Evolutionary conservation across 2,329 filamentous ascomycete genomes (phyloP), one percentile per base, ranked within the genome.

Genomic region (Scedosporium apiospermum): DNA sequence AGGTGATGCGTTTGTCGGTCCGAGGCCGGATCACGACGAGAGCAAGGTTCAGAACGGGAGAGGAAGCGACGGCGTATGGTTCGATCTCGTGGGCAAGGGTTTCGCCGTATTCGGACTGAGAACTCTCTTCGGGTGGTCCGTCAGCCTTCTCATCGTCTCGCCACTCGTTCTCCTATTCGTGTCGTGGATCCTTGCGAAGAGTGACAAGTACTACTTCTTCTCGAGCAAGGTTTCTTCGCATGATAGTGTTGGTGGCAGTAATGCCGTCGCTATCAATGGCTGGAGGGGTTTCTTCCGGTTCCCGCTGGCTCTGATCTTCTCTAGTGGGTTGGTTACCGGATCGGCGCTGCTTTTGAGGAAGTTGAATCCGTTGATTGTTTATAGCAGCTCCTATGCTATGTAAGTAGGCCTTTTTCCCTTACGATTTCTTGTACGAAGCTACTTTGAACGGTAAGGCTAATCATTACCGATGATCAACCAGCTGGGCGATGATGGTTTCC

Each of bases 181-280:
- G 1, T 86, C 88, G 6, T 85, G 90, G 63, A 71, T 90, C 27
- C 79, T 98, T 3, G 80, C 83, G 55, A 85, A 84, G 64, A 78
- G 81, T 7, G 91, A 93, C 73, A 96, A 91, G 76, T 91, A 93
- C 76, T 99, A 98, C 74, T 84, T 93, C 63, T 96, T 97, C 72
- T 83, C 89, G 4, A 82, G 86, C 60, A 78, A 75, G 26, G 74
- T 81, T 66, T 76, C 77, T 64, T 82, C 83, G 62, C 80, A 82
- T 60, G 82, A 84, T 63, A 62, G 70, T 4, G 78, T 85, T n/a
- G 80, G 85, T 66, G 83, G 82, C 57, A 78, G 83, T 9, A 83
- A 89, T 62, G 76, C 81, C 1, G 78, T 96, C 10, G 72, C 80
- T 14, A 73, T 96, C 21, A 84, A 88, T 64, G 93, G 93, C 1